A percentile compares a stretch with the other conserved stretches of the same genome.
These are phyloP conservation scores for Circinella minor DNA, from an alignment of 371 early-diverging fungal species.

Conservation along the genomic window DNA sequence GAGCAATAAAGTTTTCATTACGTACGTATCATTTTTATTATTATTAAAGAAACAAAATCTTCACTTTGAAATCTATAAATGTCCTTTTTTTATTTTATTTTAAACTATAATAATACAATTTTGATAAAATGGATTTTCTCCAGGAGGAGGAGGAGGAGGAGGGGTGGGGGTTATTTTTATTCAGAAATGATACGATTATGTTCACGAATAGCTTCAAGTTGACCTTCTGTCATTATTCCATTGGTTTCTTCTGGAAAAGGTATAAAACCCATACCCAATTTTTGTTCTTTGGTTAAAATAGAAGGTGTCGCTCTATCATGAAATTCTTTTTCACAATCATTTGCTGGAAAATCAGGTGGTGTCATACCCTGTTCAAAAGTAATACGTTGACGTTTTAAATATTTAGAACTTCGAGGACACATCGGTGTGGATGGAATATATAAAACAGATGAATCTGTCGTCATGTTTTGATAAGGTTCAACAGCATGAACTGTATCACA, in stretches of 20 bases:
- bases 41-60: too few species aligned
- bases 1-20: too few species aligned
- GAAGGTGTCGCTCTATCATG: constrained; percentile 31
- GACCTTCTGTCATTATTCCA: constrained; percentile 28
- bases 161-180: neutral
- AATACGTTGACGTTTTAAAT: constrained; percentile 30
- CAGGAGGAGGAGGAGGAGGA: too few species aligned
- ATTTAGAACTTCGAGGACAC: constrained; percentile 37
- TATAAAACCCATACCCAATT: constrained; percentile 34
- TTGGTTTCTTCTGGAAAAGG: constrained; percentile 18
- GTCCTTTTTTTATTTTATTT: too few species aligned
- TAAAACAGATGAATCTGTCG: constrained; percentile 41
- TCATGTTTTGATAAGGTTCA: constrained; percentile 33
- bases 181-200: constrained; percentile 24
- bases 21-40: too few species aligned
- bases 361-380: constrained; percentile 38
- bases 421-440: constrained; percentile 46
- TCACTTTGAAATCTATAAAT: too few species aligned
- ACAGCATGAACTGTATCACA: constrained; percentile 50
- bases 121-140: too few species aligned
- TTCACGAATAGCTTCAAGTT: constrained; percentile 29
- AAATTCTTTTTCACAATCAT: constrained; percentile 35
- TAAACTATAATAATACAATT: too few species aligned
- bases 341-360: constrained; percentile 50
- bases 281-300: constrained; percentile 18